A percentile compares a stretch with the other conserved stretches of the same genome.
These are phyloP conservation scores for Penicillium vulpinum DNA, from an alignment of 2,329 filamentous ascomycete species.

Conservation along the genomic window DNA sequence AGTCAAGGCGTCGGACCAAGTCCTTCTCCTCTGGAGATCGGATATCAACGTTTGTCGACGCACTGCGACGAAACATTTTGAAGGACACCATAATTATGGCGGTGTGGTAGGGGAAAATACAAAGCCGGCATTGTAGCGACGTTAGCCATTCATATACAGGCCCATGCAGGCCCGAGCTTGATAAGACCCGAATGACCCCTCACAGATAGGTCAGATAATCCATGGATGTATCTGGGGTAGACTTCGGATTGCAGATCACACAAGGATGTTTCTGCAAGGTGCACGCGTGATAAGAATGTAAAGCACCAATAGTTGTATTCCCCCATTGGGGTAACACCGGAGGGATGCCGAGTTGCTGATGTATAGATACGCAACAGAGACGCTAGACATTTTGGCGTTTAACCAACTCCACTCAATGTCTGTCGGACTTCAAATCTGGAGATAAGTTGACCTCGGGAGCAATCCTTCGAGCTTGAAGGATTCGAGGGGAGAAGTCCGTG, in stretches of 20 bases:
- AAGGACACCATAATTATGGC: constrained; percentile 13
- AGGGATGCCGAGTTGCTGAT: background rate
- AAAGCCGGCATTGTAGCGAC: background rate
- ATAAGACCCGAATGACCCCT: constrained; percentile 5
- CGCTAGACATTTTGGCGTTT: background rate
- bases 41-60: constrained; percentile 6
- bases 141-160: background rate
- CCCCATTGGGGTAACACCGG: constrained; percentile 1
- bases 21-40: constrained; percentile 36
- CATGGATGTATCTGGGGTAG: background rate
- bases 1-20: constrained; percentile 40
- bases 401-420: background rate
- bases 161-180: background rate
- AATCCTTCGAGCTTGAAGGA: background rate
- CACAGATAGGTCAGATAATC: constrained; percentile 11
- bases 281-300: constrained; percentile 1
- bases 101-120: background rate
- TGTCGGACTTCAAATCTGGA: too few species aligned
- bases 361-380: background rate
- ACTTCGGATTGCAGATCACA: constrained; percentile 9
- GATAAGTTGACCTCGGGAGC: background rate
- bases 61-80: constrained; percentile 14
- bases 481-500: background rate
- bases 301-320: constrained; percentile 10
- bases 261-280: background rate